Conservation (phyloP, 352 stramenopile genomes). For the Thalassiosira pacifica region DNA sequence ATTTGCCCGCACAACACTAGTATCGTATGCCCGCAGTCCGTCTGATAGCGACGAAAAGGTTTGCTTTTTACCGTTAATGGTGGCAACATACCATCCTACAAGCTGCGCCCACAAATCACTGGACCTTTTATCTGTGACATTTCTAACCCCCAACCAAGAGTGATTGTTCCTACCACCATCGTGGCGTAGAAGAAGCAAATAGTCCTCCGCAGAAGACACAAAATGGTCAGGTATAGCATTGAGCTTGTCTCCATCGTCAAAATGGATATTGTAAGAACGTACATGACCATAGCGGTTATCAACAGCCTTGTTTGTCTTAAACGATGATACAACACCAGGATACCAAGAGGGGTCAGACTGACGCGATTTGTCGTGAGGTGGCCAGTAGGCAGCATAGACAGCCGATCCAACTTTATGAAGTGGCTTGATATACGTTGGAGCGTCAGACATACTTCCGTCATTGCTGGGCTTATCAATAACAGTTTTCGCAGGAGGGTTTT, state of each 20-base stretch:
- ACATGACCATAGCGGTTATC: constrained; percentile 1
- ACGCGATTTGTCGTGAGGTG: background rate
- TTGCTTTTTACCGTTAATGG: constrained; percentile 6
- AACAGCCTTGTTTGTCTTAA: background rate
- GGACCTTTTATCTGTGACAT: background rate
- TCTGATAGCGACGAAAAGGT: background rate
- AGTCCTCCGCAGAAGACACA: constrained; percentile 1
- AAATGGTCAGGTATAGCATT: constrained; percentile 21
- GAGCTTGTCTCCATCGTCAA: constrained; percentile 3
- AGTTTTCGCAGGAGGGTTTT: background rate
- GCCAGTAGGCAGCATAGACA: constrained; percentile 9
- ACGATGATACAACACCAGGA: background rate
- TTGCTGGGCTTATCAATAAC: background rate
- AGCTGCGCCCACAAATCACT: constrained; percentile 5
- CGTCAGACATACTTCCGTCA: background rate
- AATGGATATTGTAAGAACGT: constrained; percentile 9
- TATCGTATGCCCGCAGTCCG: constrained; percentile 1
- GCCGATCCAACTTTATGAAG: background rate
- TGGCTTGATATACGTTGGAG: background rate
- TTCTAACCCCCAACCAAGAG: constrained; percentile 1
- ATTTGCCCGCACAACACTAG: background rate
- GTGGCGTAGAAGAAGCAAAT: background rate
- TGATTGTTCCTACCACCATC: background rate
- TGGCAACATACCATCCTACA: constrained; percentile 18
- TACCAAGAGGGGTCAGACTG: constrained; percentile 9